phyloP scores from a whole-genome alignment of 495 filamentous ascomycete species.

The Aspergillus saccharolyticus region DNA sequence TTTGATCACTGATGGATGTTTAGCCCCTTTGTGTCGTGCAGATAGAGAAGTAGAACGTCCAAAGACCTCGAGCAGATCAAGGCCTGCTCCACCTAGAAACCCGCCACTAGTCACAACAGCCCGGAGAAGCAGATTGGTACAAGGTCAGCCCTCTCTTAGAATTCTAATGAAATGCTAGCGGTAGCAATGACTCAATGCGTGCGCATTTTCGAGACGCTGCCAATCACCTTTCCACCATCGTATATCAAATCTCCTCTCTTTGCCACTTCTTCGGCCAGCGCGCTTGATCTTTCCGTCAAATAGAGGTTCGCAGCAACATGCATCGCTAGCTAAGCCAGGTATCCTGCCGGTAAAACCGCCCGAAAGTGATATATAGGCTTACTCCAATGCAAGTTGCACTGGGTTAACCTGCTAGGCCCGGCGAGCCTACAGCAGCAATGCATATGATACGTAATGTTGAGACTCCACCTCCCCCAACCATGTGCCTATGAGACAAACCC shows the following conservation, averaged over 20 bases:
- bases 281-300: background rate
- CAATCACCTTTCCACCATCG: background rate
- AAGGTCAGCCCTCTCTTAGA: too few species aligned
- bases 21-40: too few species aligned
- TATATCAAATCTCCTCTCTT: background rate
- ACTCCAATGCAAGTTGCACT: conserved; percentile 8
- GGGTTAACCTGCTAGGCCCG: conserved; percentile 11
- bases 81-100: too few species aligned
- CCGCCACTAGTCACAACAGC: too few species aligned
- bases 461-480: conserved; percentile 7
- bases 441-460: conserved; percentile 15
- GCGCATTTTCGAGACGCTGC: too few species aligned
- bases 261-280: background rate
- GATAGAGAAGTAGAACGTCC: too few species aligned
- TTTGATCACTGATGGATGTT: too few species aligned
- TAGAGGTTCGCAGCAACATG: conserved; percentile 8
- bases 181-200: too few species aligned
- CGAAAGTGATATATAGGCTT: conserved; percentile 16
- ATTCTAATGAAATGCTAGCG: too few species aligned
- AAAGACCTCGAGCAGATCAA: too few species aligned
- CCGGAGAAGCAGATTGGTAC: too few species aligned
- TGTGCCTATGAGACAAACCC: conserved; percentile 14
- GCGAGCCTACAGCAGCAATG: conserved; percentile 13
- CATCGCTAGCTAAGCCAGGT: conserved; percentile 8
- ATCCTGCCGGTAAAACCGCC: background rate